Percentiles rank a stretch among this genome's conserved stretches.
Evolutionary conservation across 1,284 basidiomycete species (phyloP).

Genomic region (Pseudozyma sp.): DNA sequence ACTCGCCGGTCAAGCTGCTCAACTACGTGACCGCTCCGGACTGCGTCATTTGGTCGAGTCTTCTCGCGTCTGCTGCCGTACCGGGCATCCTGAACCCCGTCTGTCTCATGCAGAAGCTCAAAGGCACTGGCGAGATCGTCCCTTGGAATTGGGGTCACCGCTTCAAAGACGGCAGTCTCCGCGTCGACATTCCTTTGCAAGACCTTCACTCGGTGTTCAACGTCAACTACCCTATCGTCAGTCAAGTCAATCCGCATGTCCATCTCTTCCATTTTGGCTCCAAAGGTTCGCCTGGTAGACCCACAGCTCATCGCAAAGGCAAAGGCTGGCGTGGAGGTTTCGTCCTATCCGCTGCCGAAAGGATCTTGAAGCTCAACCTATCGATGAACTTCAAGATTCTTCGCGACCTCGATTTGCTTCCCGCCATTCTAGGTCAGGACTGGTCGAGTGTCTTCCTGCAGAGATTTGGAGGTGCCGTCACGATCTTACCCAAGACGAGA

Average conservation of each 20-base stretch:
- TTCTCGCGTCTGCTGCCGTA: slow-evolving; percentile 67
- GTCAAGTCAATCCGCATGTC: slow-evolving; percentile 96
- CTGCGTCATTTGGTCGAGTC: slow-evolving; percentile 75
- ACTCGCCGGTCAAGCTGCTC: slow-evolving; percentile 88
- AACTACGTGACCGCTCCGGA: slow-evolving; percentile 97
- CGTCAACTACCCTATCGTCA: slow-evolving; percentile 94
- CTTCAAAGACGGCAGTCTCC: slow-evolving; percentile 67
- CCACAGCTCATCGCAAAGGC: slow-evolving; percentile 89
- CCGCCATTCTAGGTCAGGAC: slow-evolving; percentile 63
- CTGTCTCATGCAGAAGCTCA: slow-evolving; percentile 91
- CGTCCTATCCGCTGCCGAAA: slow-evolving; percentile 74
- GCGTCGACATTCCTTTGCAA: slow-evolving; percentile 93
- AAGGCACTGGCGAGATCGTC: slow-evolving; percentile 78
- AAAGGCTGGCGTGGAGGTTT: slow-evolving; percentile 87
- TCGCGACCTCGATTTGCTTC: slow-evolving; percentile 65
- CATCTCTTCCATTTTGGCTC: slow-evolving; percentile 98
- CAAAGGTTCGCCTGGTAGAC: slow-evolving; percentile 90
- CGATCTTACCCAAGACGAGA: slow-evolving; percentile 65
- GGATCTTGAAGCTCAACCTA: slow-evolving; percentile 66
- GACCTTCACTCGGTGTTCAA: slow-evolving; percentile 78
- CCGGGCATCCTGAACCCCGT: slow-evolving; percentile 72
- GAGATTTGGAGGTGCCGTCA: slow-evolving; percentile 64
- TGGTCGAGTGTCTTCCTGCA: slow-evolving; percentile 67
- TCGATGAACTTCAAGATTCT: slow-evolving; percentile 67
- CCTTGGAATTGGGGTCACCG: slow-evolving; percentile 89